These are phyloP conservation scores for Podospora pseudoanserina DNA, from an alignment of 495 filamentous ascomycete species.

Conservation along the genomic window DNA sequence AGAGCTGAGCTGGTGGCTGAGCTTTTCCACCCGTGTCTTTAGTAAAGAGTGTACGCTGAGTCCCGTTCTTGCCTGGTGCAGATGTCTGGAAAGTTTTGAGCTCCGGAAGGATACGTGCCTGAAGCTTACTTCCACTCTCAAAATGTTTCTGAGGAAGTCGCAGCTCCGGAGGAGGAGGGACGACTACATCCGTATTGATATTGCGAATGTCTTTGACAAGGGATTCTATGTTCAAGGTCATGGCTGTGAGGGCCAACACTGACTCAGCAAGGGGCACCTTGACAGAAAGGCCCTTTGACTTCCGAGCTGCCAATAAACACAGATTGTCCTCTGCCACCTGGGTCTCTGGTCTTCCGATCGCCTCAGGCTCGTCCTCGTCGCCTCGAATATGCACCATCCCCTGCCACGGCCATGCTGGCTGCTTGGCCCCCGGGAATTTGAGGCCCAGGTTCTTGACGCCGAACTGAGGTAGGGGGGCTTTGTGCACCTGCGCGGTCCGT, in stretches of 20 bases:
- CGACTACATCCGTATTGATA: constrained; percentile 38
- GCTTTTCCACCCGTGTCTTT: constrained; percentile 17
- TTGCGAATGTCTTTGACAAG: constrained; percentile 27
- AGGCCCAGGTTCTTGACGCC: constrained; percentile 34
- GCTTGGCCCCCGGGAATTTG: constrained; percentile 57
- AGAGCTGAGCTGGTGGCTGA: constrained; percentile 55
- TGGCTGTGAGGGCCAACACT: constrained; percentile 35
- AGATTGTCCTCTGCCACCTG: background rate
- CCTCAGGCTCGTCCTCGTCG: constrained; percentile 9
- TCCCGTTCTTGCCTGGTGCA: constrained; percentile 15
- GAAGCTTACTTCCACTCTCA: constrained; percentile 48
- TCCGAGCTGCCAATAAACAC: constrained; percentile 31
- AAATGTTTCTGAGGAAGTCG: constrained; percentile 47
- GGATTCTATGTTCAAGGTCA: constrained; percentile 32
- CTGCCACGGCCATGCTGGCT: constrained; percentile 68
- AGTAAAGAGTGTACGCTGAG: constrained; percentile 11
- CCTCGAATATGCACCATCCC: constrained; percentile 60
- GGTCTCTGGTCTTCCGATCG: background rate
- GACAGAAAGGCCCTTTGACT: constrained; percentile 49
- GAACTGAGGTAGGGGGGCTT: constrained; percentile 28
- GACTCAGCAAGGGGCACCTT: constrained; percentile 44
- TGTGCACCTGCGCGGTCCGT: constrained; percentile 13
- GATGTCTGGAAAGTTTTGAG: constrained; percentile 23
- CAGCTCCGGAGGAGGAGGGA: constrained; percentile 38
- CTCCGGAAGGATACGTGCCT: constrained; percentile 37